Evolutionary conservation across 805 yeast species (phyloP).

Genomic region (Yamadazyma ubonensis): DNA sequence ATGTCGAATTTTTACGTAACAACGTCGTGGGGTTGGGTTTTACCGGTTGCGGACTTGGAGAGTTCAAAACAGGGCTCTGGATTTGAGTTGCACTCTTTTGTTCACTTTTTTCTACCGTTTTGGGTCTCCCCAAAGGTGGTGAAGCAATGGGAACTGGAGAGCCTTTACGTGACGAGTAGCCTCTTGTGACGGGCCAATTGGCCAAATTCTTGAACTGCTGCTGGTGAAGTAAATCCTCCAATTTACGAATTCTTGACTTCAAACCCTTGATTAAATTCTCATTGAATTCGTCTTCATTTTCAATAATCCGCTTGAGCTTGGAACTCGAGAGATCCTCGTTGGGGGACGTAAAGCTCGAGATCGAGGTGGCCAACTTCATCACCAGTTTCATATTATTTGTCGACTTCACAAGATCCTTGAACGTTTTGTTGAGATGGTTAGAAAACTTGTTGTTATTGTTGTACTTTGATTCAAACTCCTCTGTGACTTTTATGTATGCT

Average conservation of each 20-base stretch:
- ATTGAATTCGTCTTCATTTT: constrained; percentile 33
- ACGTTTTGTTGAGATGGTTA: constrained; percentile 42
- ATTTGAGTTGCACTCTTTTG: too few relatives aligned
- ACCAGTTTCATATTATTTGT: constrained; percentile 38
- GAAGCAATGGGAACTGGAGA: constrained; percentile 3
- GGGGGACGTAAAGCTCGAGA: constrained; percentile 28
- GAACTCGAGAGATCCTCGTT: constrained; percentile 15
- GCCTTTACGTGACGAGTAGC: constrained; percentile 3
- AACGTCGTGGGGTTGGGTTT: constrained; percentile 27
- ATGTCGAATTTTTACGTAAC: constrained; percentile 19
- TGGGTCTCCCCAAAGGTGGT: background rate
- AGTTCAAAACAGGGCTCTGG: background rate
- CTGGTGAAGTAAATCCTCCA: constrained; percentile 77
- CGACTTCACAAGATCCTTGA: constrained; percentile 43
- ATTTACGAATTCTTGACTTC: constrained; percentile 66
- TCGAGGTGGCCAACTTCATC: constrained; percentile 30
- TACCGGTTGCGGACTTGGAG: constrained; percentile 2
- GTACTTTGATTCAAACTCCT: constrained; percentile 19
- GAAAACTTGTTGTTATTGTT: constrained; percentile 22
- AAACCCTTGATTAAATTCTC: constrained; percentile 55
- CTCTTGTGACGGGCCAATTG: constrained; percentile 40
- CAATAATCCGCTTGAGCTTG: constrained; percentile 13
- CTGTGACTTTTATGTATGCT: constrained; percentile 25
- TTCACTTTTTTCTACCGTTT: background rate
- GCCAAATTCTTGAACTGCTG: constrained; percentile 59